Base-by-base conservation (phyloP, 352 stramenopile genomes). In the Thalassiosira exigua region DNA sequence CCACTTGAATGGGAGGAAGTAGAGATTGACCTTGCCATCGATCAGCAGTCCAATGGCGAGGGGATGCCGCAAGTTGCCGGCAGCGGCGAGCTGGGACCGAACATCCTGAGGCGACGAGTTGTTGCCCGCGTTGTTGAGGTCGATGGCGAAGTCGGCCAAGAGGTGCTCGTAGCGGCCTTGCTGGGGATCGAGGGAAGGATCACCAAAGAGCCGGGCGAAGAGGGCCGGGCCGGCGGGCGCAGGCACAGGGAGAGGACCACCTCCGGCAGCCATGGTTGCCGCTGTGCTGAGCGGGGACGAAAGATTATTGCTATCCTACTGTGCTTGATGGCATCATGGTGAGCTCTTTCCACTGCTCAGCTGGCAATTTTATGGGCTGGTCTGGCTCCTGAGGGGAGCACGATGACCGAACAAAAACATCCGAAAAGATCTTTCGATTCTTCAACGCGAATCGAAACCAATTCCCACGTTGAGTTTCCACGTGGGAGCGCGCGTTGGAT, bases 141-240 rank as follows among this genome's bases (percentile, higher is more conserved):
- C 27, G 46, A 61, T 61, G 12, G 5, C n/a, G 53, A 61, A 61
- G 26, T 29, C 21, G 17, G 22, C 22, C 46, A 61, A 61, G 46
- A 32, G 46, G 46, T 60, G 29, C 29, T 61, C 53, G 27, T 61
- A 39, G 17, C 22, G 26, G 26, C 53, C 53, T 21, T 61, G 41
- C 29, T 46, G 21, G 4, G 53, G 53, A 39, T 61, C 53, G 26
- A 9, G n/a, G n/a, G 53, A 61, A 26, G 53, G 14, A 39, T 61
- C 53, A 33, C 46, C 46, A 33, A 61, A 61, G 12, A 61, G 53
- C n/a, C n/a, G n/a, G 53, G 53, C 22, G 22, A 33, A 61, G 53
- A 61, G 46, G 9, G 53, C 46, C 1, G 24, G 41, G 53, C 21
- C 46, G 21, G 46, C 29, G 46, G 46, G 5, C 21, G 12, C 46